phyloP scores from a whole-genome alignment of 148 eudicot species.

The Heliamphora exappendiculata region DNA sequence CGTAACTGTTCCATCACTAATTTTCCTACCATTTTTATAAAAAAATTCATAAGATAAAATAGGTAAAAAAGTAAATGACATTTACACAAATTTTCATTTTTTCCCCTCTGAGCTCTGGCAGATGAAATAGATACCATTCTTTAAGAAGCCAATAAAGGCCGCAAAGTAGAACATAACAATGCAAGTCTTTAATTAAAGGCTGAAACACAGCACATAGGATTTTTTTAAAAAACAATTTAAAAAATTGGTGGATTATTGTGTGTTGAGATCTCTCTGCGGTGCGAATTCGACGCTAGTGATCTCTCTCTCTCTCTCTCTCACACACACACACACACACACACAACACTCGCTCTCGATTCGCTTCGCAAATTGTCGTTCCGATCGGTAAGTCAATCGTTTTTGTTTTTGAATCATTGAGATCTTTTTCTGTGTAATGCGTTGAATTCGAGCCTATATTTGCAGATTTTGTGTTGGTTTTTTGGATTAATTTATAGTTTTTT shows the following conservation, averaged over 20 bases:
- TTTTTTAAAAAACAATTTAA: not conserved
- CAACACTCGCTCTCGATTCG: not conserved
- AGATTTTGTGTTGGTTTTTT: not conserved
- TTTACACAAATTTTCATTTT: too few species aligned
- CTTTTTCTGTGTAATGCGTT: not conserved
- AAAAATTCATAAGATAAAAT: too few species aligned
- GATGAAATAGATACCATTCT: too few species aligned
- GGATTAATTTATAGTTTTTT: not conserved
- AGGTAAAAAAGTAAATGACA: too few species aligned
- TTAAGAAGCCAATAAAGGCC: too few species aligned
- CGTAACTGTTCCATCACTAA: too few species aligned
- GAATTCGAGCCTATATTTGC: not conserved
- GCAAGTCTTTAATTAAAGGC: too few species aligned
- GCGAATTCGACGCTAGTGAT: constrained; percentile 25
- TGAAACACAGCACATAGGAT: too few species aligned
- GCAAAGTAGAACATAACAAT: too few species aligned
- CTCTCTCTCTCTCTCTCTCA: constrained; percentile 16
- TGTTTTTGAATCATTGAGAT: not conserved
- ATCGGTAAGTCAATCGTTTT: constrained; percentile 16
- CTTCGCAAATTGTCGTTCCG: not conserved
- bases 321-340: not conserved
- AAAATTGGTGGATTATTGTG: constrained; percentile 18
- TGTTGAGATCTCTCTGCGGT: not conserved
- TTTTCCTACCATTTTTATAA: too few species aligned
- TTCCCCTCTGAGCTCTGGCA: too few species aligned